Conservation (phyloP, 2,329 filamentous ascomycete genomes). For the Stachybotrys chlorohalonatus region DNA sequence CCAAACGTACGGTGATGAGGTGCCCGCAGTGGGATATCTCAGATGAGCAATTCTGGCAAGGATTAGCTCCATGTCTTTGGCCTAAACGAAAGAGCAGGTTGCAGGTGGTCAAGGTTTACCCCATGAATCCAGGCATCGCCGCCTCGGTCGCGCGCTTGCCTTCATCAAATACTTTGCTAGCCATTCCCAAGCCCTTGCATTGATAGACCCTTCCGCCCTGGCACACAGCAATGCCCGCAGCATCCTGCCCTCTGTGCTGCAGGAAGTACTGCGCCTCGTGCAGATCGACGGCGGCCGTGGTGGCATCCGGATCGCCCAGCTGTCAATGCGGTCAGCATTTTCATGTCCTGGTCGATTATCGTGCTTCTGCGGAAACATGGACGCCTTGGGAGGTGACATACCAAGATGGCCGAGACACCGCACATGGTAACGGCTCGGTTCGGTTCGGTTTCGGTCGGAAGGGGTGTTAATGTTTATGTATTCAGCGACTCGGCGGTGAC, state of each 20-base stretch:
- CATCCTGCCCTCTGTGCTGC: constrained; percentile 72
- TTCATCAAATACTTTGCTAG: constrained; percentile 61
- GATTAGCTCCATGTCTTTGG: constrained; percentile 5
- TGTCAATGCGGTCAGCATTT: constrained; percentile 3
- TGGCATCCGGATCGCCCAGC: constrained; percentile 24
- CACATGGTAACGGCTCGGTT: constrained; percentile 1
- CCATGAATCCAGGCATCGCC: constrained; percentile 63
- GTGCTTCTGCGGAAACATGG: neutral
- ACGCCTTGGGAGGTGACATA: constrained; percentile 1
- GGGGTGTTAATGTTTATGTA: neutral
- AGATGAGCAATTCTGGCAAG: constrained; percentile 57
- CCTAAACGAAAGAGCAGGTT: neutral
- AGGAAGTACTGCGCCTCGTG: constrained; percentile 66
- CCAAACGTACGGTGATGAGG: constrained; percentile 40
- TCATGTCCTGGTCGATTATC: neutral
- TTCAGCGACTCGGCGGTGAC: neutral
- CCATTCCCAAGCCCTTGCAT: constrained; percentile 86
- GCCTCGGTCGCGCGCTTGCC: constrained; percentile 52
- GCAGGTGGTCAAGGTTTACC: constrained; percentile 20
- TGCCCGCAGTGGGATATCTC: constrained; percentile 84
- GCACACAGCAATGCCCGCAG: constrained; percentile 73
- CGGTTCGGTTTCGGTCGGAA: neutral
- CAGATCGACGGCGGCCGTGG: constrained; percentile 50
- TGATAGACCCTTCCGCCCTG: constrained; percentile 75
- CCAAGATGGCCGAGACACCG: constrained; percentile 3